Conservation (phyloP, 768 basidiomycete species). For the Pulveroboletus sp. region DNA sequence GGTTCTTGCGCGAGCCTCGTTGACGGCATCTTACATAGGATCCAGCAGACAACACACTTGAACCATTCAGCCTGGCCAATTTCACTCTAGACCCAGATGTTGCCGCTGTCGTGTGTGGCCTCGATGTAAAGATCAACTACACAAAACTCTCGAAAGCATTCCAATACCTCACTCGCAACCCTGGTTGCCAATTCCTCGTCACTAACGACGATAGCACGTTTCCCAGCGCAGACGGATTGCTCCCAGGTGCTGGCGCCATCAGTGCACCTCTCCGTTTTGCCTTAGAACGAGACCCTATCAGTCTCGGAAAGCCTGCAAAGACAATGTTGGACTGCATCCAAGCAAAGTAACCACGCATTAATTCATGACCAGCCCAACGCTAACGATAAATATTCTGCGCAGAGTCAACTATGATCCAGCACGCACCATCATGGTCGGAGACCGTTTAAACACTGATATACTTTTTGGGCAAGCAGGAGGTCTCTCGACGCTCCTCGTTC, state of each 20-base stretch:
- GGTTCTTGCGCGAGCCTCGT: neutral
- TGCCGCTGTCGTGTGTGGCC: conserved; percentile 92
- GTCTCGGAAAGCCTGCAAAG: conserved; percentile 87
- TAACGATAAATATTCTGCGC: conserved; percentile 3
- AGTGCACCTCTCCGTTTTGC: conserved; percentile 80
- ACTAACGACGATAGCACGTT: conserved; percentile 95
- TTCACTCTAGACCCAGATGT: conserved; percentile 78
- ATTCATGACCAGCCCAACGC: neutral
- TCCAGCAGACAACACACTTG: conserved; percentile 77
- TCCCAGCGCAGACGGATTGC: conserved; percentile 66
- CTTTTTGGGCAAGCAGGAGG: conserved; percentile 87
- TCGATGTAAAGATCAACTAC: conserved; percentile 87
- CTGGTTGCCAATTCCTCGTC: conserved; percentile 78
- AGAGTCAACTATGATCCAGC: conserved; percentile 86
- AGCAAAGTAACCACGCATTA: conserved; percentile 48
- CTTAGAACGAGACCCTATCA: conserved; percentile 64
- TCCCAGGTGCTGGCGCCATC: conserved; percentile 85
- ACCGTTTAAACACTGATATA: conserved; percentile 95
- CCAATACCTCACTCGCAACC: conserved; percentile 81
- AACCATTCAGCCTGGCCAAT: conserved; percentile 60
- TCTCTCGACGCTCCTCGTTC: conserved; percentile 82
- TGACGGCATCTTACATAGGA: conserved; percentile 49
- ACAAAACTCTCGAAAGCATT: conserved; percentile 93
- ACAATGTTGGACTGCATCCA: conserved; percentile 94
- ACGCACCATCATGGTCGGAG: conserved; percentile 92